These are phyloP conservation scores for Cryptococcus neoformans DNA, from an alignment of 1,284 basidiomycete species.

Conservation along the genomic window DNA sequence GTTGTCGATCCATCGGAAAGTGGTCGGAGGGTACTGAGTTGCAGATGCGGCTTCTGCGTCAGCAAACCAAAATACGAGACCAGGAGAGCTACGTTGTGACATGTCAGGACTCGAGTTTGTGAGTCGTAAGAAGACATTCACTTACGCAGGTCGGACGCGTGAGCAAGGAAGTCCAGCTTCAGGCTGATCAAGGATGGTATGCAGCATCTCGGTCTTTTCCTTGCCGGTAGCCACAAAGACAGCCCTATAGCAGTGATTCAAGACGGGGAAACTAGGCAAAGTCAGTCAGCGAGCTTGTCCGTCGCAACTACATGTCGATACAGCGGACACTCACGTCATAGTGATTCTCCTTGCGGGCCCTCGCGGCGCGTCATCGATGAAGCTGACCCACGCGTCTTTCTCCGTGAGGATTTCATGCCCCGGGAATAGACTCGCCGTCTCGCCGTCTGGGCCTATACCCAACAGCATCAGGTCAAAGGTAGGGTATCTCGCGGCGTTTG, in stretches of 20 bases:
- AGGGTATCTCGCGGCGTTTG: conserved; percentile 87
- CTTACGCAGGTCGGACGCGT: conserved; percentile 67
- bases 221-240: conserved; percentile 87
- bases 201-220: conserved; percentile 66
- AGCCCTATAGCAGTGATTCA: conserved; percentile 85
- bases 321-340: conserved; percentile 57
- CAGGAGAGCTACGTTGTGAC: conserved; percentile 56
- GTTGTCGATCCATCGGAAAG: conserved; percentile 50
- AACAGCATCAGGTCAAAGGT: conserved; percentile 92
- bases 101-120: too few species aligned
- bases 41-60: conserved; percentile 67
- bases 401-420: conserved; percentile 81
- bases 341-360: conserved; percentile 86
- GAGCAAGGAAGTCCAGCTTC: conserved; percentile 80
- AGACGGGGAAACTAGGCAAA: conserved; percentile 61
- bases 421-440: conserved; percentile 96
- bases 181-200: conserved; percentile 73
- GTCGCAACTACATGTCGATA: neutral
- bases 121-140: neutral
- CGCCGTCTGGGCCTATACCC: conserved; percentile 92
- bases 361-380: conserved; percentile 90
- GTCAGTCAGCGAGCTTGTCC: neutral
- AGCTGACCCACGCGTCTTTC: conserved; percentile 90
- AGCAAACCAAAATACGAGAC: conserved; percentile 89
- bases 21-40: conserved; percentile 44